Percentiles rank a stretch among this genome's conserved stretches.
These are phyloP conservation scores for Bolboschoenus planiculmis DNA, from an alignment of 176 grass and related monocot genomes.

Conservation along the genomic window DNA sequence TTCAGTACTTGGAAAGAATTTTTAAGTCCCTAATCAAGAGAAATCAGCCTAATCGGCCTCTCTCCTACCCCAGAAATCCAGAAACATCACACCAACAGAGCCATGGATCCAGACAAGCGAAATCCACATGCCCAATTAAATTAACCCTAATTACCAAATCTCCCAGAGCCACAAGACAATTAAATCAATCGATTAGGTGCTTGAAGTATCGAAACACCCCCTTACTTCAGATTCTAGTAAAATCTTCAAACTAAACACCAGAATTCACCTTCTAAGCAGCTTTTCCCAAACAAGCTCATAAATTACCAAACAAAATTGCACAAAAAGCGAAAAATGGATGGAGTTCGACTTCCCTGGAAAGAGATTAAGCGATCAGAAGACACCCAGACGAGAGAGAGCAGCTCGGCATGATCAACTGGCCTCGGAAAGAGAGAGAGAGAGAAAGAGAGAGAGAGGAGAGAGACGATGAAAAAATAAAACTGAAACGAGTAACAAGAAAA, in stretches of 20 bases:
- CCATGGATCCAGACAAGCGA: conserved; percentile 87
- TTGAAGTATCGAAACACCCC: neutral
- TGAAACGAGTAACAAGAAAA: neutral
- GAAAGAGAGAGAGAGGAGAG: conserved; percentile 8
- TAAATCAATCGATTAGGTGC: neutral
- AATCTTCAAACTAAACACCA: conserved; percentile 9
- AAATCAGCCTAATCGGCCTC: conserved; percentile 44
- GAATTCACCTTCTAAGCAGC: conserved; percentile 9
- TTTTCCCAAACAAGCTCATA: neutral
- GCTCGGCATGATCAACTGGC: neutral
- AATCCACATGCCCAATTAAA: conserved; percentile 71
- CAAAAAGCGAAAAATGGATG: neutral
- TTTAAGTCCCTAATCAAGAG: neutral
- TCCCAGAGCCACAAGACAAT: conserved; percentile 21
- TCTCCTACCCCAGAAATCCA: conserved; percentile 60
- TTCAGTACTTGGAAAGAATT: neutral
- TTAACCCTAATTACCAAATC: conserved; percentile 25
- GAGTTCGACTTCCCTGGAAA: conserved; percentile 2
- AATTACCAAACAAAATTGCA: conserved; percentile 1
- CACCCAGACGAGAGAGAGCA: neutral
- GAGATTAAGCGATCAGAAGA: neutral
- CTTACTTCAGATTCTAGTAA: conserved; percentile 8
- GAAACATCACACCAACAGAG: conserved; percentile 66
- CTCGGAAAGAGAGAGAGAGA: neutral
- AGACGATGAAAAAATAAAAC: neutral